Evolutionary conservation across 2,329 filamentous ascomycete species (phyloP).

Genomic region (Fusarium cicatricum): DNA sequence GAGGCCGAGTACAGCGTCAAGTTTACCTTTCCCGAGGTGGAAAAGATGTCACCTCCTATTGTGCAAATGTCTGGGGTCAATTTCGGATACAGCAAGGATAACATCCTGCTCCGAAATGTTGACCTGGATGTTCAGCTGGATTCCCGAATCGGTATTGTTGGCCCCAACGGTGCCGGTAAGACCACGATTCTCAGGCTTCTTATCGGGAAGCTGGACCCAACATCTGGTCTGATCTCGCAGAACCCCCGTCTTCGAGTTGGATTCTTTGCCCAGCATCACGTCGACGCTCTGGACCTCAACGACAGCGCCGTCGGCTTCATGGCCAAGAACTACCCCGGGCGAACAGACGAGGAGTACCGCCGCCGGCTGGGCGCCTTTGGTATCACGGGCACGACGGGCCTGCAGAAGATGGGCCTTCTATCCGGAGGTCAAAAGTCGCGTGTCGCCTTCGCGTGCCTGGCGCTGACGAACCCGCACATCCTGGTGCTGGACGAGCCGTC

Average conservation of each 20-base stretch:
- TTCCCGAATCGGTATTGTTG: slow-evolving; percentile 98
- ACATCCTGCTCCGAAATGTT: slow-evolving; percentile 81
- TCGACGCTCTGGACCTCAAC: slow-evolving; percentile 92
- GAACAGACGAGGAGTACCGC: slow-evolving; percentile 95
- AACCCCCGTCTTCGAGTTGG: slow-evolving; percentile 89
- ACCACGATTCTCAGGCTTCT: slow-evolving; percentile 98
- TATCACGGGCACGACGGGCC: slow-evolving; percentile 91
- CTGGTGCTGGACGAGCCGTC: slow-evolving; percentile 97
- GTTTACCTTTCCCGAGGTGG: slow-evolving; percentile 96
- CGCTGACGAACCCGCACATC: slow-evolving; percentile 93
- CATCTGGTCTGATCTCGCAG: slow-evolving; percentile 83
- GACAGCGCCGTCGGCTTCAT: slow-evolving; percentile 94
- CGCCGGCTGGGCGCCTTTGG: slow-evolving; percentile 90
- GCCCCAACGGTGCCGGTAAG: slow-evolving; percentile 98
- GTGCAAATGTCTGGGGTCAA: slow-evolving; percentile 95
- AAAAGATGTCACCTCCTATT: slow-evolving; percentile 96
- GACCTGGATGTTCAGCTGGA: slow-evolving; percentile 98
- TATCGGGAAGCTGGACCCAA: slow-evolving; percentile 82
- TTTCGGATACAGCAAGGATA: slow-evolving; percentile 87
- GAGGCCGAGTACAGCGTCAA: slow-evolving; percentile 96
- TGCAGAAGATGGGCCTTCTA: slow-evolving; percentile 93
- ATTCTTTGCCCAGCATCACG: slow-evolving; percentile 98
- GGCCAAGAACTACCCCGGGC: slow-evolving; percentile 89
- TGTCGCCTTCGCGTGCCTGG: slow-evolving; percentile 97
- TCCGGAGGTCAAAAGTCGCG: slow-evolving; percentile 98